phyloP scores from a whole-genome alignment of 345 rosid genomes.

The Triadica sebifera region DNA sequence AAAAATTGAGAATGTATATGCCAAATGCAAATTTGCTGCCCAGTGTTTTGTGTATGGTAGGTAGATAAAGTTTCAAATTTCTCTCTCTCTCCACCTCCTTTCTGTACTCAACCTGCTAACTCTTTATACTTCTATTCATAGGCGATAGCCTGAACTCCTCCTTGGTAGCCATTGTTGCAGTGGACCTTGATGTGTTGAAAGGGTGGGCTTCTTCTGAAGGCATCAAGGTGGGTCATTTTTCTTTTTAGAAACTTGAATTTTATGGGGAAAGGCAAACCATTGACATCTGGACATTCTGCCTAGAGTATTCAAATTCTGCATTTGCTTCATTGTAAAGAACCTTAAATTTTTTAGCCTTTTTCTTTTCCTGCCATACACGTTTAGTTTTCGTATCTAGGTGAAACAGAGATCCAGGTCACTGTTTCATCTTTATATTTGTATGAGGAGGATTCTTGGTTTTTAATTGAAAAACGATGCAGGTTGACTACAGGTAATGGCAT shows the following conservation, averaged over 20 bases:
- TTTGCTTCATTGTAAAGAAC: not conserved
- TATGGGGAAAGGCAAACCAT: not conserved
- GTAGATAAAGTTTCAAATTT: constrained; percentile 2
- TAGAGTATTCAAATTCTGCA: not conserved
- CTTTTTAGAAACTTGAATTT: not conserved
- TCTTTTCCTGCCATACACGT: not conserved
- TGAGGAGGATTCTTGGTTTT: not conserved
- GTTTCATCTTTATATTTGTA: not conserved
- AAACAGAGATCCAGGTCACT: not conserved
- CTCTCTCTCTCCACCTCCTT: constrained; percentile 2
- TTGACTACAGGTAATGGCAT: no score
- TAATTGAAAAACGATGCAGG: not conserved
- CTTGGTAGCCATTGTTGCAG: constrained; percentile 80
- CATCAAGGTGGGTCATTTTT: constrained; percentile 52
- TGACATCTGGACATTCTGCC: not conserved
- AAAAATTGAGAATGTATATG: constrained; percentile 92
- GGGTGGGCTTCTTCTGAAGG: constrained; percentile 87
- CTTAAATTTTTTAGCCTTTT: not conserved
- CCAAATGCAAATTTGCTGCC: constrained; percentile 74
- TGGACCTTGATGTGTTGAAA: constrained; percentile 73
- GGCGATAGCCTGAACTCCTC: constrained; percentile 96
- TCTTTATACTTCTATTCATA: constrained; percentile 24
- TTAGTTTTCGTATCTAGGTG: not conserved
- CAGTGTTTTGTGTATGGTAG: constrained; percentile 92
- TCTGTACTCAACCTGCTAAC: constrained; percentile 9